Evolutionary conservation across 148 eudicot genomes (phyloP).

Genomic region (Fagopyrum esculentum): DNA sequence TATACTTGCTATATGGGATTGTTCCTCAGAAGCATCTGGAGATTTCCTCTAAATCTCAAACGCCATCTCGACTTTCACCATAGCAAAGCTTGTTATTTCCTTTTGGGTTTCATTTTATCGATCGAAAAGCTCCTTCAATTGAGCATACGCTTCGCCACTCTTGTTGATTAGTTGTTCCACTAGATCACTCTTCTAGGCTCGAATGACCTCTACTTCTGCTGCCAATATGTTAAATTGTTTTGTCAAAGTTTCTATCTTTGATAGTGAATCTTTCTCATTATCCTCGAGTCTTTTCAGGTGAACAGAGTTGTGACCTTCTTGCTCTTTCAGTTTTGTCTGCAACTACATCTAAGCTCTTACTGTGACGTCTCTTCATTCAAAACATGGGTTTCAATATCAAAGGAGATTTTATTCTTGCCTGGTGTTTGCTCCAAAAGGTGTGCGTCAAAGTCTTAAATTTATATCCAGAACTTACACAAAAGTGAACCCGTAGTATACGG

Average conservation of each 20-base stretch:
- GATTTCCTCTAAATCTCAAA: conserved; percentile 40
- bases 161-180: conserved; percentile 32
- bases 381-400: too few relatives aligned
- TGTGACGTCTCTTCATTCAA: too few relatives aligned
- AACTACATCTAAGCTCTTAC: too few relatives aligned
- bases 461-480: too few relatives aligned
- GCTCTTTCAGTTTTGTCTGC: too few relatives aligned
- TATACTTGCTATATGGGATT: conserved; percentile 43
- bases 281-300: too few relatives aligned
- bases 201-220: conserved; percentile 31
- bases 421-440: too few relatives aligned
- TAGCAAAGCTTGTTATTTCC: conserved; percentile 33
- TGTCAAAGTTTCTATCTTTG: conserved; percentile 30
- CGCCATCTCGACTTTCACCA: conserved; percentile 42
- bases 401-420: too few relatives aligned
- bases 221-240: conserved; percentile 27
- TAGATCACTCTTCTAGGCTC: conserved; percentile 32
- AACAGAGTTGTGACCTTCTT: too few relatives aligned
- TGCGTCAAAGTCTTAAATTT: too few relatives aligned
- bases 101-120: conserved; percentile 35
- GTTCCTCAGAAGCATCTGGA: conserved; percentile 34
- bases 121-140: conserved; percentile 34
- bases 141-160: conserved; percentile 35
- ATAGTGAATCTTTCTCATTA: too few relatives aligned
- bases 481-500: too few relatives aligned